Conservation (phyloP, 2,329 filamentous ascomycete species). For the Fusarium marasasianum region DNA sequence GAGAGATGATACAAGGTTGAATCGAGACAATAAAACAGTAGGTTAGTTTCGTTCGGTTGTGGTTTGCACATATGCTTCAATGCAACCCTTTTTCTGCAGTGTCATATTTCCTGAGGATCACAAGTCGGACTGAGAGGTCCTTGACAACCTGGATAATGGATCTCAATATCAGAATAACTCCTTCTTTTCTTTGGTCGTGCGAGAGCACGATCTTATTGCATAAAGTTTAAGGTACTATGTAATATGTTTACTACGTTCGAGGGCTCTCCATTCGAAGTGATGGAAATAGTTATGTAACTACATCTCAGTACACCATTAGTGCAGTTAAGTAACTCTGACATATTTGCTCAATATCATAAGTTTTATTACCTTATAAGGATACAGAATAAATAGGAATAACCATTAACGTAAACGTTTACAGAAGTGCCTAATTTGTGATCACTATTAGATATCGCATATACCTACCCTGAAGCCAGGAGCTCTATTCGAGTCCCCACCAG, state of each 20-base stretch:
- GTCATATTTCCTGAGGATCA: background rate
- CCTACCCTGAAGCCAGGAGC: slow-evolving; percentile 26
- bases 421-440: background rate
- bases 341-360: too few species aligned
- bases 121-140: background rate
- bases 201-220: background rate
- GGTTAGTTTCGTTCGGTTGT: background rate
- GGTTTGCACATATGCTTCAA: background rate
- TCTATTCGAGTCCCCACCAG: slow-evolving; percentile 11
- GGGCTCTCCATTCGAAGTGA: background rate
- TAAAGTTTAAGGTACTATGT: too few species aligned
- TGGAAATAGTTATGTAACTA: too few species aligned
- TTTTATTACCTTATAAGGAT: too few species aligned
- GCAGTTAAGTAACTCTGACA: background rate
- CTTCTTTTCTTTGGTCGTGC: background rate
- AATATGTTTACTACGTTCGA: accelerated
- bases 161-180: background rate
- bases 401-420: background rate
- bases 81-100: background rate
- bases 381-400: too few species aligned
- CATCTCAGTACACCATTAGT: background rate
- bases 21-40: too few species aligned
- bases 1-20: too few species aligned
- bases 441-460: background rate
- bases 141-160: background rate